Percentiles rank a stretch among this genome's conserved stretches.
Conservation (phyloP, 257 asterid species). For the Penstemon barbatus region DNA sequence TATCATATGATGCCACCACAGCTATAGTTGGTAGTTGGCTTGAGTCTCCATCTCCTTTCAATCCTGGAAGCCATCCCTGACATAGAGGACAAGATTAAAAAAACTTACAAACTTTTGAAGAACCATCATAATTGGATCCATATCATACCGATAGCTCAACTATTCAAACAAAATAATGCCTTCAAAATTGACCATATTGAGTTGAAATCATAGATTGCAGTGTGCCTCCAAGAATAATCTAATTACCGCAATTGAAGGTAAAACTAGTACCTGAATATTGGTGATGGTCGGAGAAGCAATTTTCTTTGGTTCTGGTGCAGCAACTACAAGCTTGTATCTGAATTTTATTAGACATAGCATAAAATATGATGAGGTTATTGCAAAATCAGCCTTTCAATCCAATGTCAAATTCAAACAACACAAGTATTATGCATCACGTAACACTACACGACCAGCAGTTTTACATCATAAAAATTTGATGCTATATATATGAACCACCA, state of each 20-base stretch:
- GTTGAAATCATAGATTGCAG: slow-evolving; percentile 12
- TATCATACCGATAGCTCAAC: slow-evolving; percentile 4
- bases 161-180: not conserved
- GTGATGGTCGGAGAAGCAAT: slow-evolving; percentile 76
- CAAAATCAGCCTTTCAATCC: slow-evolving; percentile 7
- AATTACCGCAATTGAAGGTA: slow-evolving; percentile 19
- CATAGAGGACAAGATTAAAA: slow-evolving; percentile 26
- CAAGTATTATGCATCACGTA: slow-evolving; percentile 8
- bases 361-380: slow-evolving; percentile 13
- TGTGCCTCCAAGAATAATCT: not conserved
- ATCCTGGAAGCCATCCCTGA: slow-evolving; percentile 99
- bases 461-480: slow-evolving; percentile 14
- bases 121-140: not conserved
- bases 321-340: slow-evolving; percentile 91
- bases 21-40: slow-evolving; percentile 95
- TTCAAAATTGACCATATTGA: slow-evolving; percentile 11
- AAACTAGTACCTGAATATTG: slow-evolving; percentile 75
- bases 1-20: slow-evolving; percentile 96
- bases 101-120: slow-evolving; percentile 5
- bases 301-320: slow-evolving; percentile 86
- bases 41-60: slow-evolving; percentile 80
- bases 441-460: slow-evolving; percentile 8
- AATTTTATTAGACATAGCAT: slow-evolving; percentile 25
- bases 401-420: slow-evolving; percentile 3
- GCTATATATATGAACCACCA: slow-evolving; percentile 17